Conservation (phyloP, 176 grass and related monocot genomes). For the Musa acuminata region DNA sequence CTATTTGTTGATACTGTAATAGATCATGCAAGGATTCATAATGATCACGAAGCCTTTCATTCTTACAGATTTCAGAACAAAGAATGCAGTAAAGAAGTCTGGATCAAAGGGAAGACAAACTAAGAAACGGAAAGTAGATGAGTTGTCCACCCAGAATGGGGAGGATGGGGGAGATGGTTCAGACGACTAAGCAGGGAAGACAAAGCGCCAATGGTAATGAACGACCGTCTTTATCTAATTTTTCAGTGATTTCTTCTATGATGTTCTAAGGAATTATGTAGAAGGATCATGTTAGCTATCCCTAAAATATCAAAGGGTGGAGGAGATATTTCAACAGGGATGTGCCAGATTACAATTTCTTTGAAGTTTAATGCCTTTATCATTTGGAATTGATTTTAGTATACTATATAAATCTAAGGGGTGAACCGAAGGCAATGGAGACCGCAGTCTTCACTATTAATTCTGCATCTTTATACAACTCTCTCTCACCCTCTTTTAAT, state of each 20-base stretch:
- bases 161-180: not conserved
- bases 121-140: constrained; percentile 9
- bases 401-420: no score
- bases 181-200: not conserved
- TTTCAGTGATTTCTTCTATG: constrained; percentile 31
- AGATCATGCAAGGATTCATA: not conserved
- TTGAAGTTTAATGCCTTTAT: no score
- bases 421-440: no score
- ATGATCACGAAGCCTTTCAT: constrained; percentile 4
- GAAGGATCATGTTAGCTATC: no score
- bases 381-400: no score
- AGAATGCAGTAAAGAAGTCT: constrained; percentile 14
- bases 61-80: constrained; percentile 9
- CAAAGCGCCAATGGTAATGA: not conserved
- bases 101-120: not conserved
- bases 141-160: not conserved
- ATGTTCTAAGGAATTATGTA: no score
- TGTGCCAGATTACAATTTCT: no score
- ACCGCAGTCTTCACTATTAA: no score
- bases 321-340: no score
- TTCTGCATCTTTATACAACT: no score
- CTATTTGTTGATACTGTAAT: not conserved
- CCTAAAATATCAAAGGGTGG: no score
- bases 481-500: no score
- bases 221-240: not conserved